Evolutionary conservation across 352 stramenopile species (phyloP).

Genomic region (Lagenidium giganteum): DNA sequence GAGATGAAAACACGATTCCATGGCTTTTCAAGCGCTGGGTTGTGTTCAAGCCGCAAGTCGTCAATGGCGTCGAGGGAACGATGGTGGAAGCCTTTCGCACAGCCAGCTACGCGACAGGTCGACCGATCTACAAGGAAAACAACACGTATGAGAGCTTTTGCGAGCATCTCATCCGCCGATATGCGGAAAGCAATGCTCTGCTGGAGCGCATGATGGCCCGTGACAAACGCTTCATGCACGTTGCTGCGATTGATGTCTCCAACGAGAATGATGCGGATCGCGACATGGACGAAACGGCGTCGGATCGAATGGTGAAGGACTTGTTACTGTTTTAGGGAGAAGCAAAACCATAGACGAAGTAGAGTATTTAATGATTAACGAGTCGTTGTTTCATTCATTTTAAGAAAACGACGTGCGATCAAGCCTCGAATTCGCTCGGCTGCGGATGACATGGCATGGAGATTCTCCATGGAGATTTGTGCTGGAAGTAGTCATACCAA

Average conservation of each 20-base stretch:
- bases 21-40: conserved; percentile 89
- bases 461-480: too few relatives aligned
- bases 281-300: conserved; percentile 58
- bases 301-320: conserved; percentile 83
- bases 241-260: conserved; percentile 24
- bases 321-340: conserved; percentile 82
- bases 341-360: too few relatives aligned
- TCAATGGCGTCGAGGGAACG: conserved; percentile 71
- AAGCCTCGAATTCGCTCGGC: too few relatives aligned
- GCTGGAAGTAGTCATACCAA: too few relatives aligned
- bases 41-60: conserved; percentile 66
- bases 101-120: conserved; percentile 75
- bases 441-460: too few relatives aligned
- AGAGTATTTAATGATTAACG: too few relatives aligned
- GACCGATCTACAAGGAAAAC: conserved; percentile 86
- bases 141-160: conserved; percentile 89
- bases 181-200: conserved; percentile 79
- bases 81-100: conserved; percentile 81
- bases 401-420: too few relatives aligned
- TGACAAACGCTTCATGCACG: conserved; percentile 64
- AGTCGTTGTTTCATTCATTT: too few relatives aligned
- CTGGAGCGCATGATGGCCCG: conserved; percentile 82
- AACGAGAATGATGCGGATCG: conserved; percentile 24
- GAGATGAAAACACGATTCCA: conserved; percentile 71
- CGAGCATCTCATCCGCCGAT: conserved; percentile 82